Evolutionary conservation across 257 asterid species (phyloP), one percentile per base, ranked within the genome.

Genomic region (Penstemon davidsonii): DNA sequence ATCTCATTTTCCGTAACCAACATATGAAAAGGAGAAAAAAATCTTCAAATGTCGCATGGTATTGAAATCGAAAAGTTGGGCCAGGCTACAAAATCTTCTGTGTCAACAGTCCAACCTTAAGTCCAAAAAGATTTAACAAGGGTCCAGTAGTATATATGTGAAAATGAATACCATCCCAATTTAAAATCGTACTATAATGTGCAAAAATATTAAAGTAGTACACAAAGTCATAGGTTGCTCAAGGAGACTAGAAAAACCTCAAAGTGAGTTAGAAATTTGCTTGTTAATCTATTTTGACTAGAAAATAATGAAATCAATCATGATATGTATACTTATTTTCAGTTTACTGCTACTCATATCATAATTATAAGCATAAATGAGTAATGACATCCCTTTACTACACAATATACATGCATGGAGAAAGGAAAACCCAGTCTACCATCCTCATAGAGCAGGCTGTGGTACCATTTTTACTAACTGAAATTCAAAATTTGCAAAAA

Each of bases 281-380:
- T 15, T 15, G 18, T 15, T 15, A 15, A 59, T 13, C 50, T 45
- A 46, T 46, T 46, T 7, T 46, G 51, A 46, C 12, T 0, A 46
- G 33, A 36, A 8, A 69, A 38, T 64, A 58, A 37, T 46, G 10
- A 38, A 69, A 58, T 46, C 61, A 69, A 67, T 3, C 12, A 57
- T 3, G 44, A 13, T 7, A 36, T 7, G 10, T 4, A 10, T 36
- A 59, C 5, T 39, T 45, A 57, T 60, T 10, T 46, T 68, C 59
- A 36, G 10, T 1, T 5, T 33, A 13, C 19, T 7, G 53, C 18
- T 6, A 57, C 50, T 2, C 11, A 36, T 13, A 25, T 44, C 60
- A 58, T 15, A 49, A 36, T 4, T 40, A 33, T 8, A 49, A 25
- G n/a, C 46, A 25, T 4, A 44, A n/a, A 37, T 7, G 10, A 9